Evolutionary conservation across 169 alveolate genomes (phyloP).

Genomic region (Eimeria falciformis): DNA sequence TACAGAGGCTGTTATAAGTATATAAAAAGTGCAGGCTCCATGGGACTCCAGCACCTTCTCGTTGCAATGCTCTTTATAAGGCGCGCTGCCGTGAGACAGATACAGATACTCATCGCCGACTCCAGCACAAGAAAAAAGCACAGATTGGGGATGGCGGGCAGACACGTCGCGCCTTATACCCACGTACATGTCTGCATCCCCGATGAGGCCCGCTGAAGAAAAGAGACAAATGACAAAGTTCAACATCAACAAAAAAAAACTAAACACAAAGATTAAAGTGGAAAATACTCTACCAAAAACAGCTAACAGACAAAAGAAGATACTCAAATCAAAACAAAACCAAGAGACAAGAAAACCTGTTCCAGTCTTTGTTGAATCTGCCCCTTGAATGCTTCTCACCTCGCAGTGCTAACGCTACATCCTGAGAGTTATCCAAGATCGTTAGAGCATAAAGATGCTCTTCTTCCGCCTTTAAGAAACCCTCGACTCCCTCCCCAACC

Average conservation of each 20-base stretch:
- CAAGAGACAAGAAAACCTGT: no score
- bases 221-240: no score
- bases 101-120: neutral
- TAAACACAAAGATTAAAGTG: neutral
- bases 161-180: neutral
- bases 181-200: conserved; percentile 64
- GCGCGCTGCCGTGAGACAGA: neutral
- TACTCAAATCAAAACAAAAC: neutral
- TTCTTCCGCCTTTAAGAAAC: neutral
- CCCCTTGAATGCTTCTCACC: no score
- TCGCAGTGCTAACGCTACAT: neutral
- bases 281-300: neutral
- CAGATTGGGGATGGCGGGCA: neutral
- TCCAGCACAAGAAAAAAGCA: neutral
- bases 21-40: neutral
- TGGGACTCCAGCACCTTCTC: neutral
- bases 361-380: no score
- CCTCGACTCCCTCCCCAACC: neutral
- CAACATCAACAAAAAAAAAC: no score
- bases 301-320: neutral
- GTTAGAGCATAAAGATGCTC: neutral
- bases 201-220: conserved; percentile 50
- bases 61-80: neutral
- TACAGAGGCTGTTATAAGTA: neutral
- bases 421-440: neutral